These are phyloP conservation scores for Aspergillus bertholletiae DNA, from an alignment of 495 filamentous ascomycete genomes.

Conservation along the genomic window DNA sequence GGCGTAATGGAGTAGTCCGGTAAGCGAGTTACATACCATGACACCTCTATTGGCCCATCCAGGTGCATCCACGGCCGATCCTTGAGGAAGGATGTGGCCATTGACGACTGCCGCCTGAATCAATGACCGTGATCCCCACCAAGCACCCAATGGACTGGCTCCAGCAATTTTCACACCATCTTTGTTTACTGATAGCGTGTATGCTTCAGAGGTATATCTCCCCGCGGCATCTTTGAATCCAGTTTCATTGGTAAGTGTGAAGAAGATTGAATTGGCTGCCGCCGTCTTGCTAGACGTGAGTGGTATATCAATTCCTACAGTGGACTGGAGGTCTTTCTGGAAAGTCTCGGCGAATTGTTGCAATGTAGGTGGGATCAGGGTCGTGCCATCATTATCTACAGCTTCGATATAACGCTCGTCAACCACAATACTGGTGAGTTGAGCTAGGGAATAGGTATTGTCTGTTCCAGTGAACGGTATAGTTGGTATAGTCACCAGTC, in stretches of 20 bases:
- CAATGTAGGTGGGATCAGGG: conserved; percentile 46
- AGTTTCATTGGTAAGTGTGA: conserved; percentile 39
- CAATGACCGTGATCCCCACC: conserved; percentile 50
- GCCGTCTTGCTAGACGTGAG: conserved; percentile 13
- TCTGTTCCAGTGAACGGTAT: conserved; percentile 30
- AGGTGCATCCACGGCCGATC: conserved; percentile 38
- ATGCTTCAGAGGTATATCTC: conserved; percentile 42
- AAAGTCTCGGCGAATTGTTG: conserved; percentile 41
- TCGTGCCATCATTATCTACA: conserved; percentile 38
- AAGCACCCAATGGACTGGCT: conserved; percentile 47
- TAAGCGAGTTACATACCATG: conserved; percentile 23
- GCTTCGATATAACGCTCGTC: conserved; percentile 33
- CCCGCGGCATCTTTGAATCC: conserved; percentile 40
- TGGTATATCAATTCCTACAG: conserved; percentile 23
- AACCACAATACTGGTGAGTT: conserved; percentile 36
- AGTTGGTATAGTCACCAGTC: conserved; percentile 27
- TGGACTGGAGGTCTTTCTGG: conserved; percentile 30
- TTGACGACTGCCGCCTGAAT: conserved; percentile 42
- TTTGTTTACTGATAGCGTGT: conserved; percentile 34
- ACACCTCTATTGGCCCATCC: conserved; percentile 47
- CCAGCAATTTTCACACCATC: conserved; percentile 41
- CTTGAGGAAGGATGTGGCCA: conserved; percentile 29
- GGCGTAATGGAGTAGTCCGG: neutral
- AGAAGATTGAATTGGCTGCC: conserved; percentile 34
- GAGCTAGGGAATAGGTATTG: conserved; percentile 23